These are phyloP conservation scores for Melastoma malabathricum DNA, from an alignment of 345 rosid species.

Conservation along the genomic window DNA sequence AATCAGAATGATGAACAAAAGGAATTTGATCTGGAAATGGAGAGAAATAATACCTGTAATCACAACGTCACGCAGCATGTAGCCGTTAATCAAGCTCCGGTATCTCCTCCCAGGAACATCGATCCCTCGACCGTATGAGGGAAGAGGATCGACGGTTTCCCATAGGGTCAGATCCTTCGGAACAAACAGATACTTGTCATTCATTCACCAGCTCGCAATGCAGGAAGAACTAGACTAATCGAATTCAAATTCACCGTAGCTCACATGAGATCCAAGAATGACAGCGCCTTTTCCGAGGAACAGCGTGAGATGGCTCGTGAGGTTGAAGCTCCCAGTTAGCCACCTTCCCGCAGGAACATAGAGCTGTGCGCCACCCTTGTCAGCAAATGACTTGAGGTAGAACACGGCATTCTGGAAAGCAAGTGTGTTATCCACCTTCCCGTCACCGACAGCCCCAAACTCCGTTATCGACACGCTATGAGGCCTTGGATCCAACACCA, in stretches of 20 bases:
- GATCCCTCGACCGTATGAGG: slow-evolving; percentile 81
- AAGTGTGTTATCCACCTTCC: slow-evolving; percentile 62
- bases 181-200: background rate
- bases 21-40: background rate
- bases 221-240: background rate
- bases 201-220: background rate
- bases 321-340: slow-evolving; percentile 91
- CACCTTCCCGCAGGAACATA: slow-evolving; percentile 81
- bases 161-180: slow-evolving; percentile 66
- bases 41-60: slow-evolving; percentile 43
- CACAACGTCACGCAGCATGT: slow-evolving; percentile 58
- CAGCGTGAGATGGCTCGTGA: slow-evolving; percentile 92
- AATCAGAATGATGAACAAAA: background rate
- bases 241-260: background rate
- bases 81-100: slow-evolving; percentile 71
- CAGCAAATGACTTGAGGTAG: slow-evolving; percentile 88
- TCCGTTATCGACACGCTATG: slow-evolving; percentile 82
- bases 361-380: slow-evolving; percentile 97
- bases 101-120: slow-evolving; percentile 72
- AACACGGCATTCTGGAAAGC: slow-evolving; percentile 92
- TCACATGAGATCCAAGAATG: slow-evolving; percentile 86
- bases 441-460: slow-evolving; percentile 92
- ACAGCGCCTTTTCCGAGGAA: slow-evolving; percentile 80
- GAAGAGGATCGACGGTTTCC: slow-evolving; percentile 69
- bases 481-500: slow-evolving; percentile 55